These are phyloP conservation scores for Pterocarpus macrocarpus DNA, from an alignment of 306 rosid species.

Conservation along the genomic window DNA sequence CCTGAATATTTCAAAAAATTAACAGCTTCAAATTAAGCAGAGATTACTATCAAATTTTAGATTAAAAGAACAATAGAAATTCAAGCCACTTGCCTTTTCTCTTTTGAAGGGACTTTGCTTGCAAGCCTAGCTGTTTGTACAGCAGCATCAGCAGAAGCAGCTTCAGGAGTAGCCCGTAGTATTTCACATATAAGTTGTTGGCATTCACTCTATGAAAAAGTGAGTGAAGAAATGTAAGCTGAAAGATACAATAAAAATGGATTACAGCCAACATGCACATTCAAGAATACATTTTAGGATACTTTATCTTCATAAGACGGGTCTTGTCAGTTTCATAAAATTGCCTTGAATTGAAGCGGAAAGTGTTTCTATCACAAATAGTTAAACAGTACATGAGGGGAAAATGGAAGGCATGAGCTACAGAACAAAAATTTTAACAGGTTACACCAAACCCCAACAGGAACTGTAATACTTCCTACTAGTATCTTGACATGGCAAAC, in stretches of 20 bases:
- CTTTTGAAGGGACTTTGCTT: conserved; percentile 91
- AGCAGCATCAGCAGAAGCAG: conserved; percentile 99
- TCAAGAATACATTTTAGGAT: conserved; percentile 27
- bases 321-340: conserved; percentile 19
- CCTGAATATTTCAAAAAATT: conserved; percentile 21
- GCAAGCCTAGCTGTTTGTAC: conserved; percentile 99
- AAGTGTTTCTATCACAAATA: conserved; percentile 25
- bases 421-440: background rate
- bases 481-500: conserved; percentile 29
- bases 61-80: conserved; percentile 43
- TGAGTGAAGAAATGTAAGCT: conserved; percentile 38
- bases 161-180: conserved; percentile 99
- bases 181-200: conserved; percentile 99
- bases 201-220: conserved; percentile 86
- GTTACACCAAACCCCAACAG: conserved; percentile 14
- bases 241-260: conserved; percentile 35
- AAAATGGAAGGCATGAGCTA: background rate
- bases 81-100: conserved; percentile 76
- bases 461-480: conserved; percentile 5
- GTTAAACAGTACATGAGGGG: conserved; percentile 17
- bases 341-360: conserved; percentile 28
- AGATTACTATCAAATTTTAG: conserved; percentile 24
- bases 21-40: conserved; percentile 1
- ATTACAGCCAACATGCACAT: conserved; percentile 11
- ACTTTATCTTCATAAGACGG: background rate